Base-by-base conservation (phyloP, 2,329 filamentous ascomycete species). In the Myriosclerotinia scirpicola region DNA sequence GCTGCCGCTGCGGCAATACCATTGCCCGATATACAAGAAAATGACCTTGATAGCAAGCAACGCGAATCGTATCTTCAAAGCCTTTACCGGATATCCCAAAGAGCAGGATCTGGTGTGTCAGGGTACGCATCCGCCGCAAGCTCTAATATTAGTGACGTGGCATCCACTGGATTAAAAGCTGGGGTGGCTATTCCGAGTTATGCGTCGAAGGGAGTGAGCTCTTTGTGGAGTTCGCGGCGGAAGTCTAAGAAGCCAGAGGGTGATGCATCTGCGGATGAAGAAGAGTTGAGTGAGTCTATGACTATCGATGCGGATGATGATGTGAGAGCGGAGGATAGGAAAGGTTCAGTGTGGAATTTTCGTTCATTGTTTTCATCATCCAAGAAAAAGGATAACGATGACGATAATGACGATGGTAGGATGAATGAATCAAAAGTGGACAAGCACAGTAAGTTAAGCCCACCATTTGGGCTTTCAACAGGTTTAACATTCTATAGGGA, bases 11-110 rank as follows among this genome's bases (percentile, higher is more conserved):
- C 64, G 4, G 11, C 46, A 1, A 66, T 66, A 54, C 64, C 64
- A 36, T 38, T 66, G 1, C 64, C 64, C 5, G 64, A 66, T 3
- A 66, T 61, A 6, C 64, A 66, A 54, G 64, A 61, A 48, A 66
- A 66, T 53, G 48, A 66, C n/a, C 64, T 66, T 2, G 50, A 61
- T 9, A 40, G 12, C 17, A 61, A 66, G 26, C 55, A 61, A 44
- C 58, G 55, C 20, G 46, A 66, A 46, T 66, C 64, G n/a, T 66
- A 66, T 38, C 64, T 66, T 26, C 64, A 66, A n/a, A 66, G 64
- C 15, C n/a, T 66, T 14, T 61, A 66, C 40, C 55, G 46, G 1
- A 61, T 66, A 9, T 61, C 55, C 14, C 64, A 66, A n/a, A 61
- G 26, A 46, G 64, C 64, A 20, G 55, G 64, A 15, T 65, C 54